Conservation (phyloP, 2,329 filamentous ascomycete species). For the Fusarium stilboides region DNA sequence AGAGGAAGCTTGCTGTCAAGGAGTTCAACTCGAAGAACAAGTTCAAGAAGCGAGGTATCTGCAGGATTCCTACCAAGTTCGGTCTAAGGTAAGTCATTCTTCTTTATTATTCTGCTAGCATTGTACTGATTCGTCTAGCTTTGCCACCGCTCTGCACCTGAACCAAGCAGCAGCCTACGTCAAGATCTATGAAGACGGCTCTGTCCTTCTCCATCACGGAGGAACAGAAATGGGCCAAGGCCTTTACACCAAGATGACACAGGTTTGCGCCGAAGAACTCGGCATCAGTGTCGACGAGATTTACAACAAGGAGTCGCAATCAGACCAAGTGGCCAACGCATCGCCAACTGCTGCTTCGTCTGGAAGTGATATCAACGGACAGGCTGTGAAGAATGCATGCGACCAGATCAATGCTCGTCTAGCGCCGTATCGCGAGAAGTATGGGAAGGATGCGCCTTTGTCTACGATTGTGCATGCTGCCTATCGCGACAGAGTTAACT, state of each 20-base stretch:
- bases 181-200: conserved; percentile 11
- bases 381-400: conserved; percentile 3
- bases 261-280: background rate
- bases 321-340: conserved; percentile 3
- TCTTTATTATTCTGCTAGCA: accelerated
- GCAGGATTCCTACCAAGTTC: background rate
- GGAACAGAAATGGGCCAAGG: conserved; percentile 17
- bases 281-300: background rate
- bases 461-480: conserved; percentile 13
- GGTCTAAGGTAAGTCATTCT: background rate
- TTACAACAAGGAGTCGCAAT: conserved; percentile 5
- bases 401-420: conserved; percentile 1
- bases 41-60: conserved; percentile 4
- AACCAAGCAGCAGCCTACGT: conserved; percentile 10
- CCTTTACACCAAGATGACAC: background rate
- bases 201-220: conserved; percentile 1
- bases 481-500: conserved; percentile 80
- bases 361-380: background rate
- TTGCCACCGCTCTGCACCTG: background rate
- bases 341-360: conserved; percentile 5
- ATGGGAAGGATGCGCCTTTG: background rate
- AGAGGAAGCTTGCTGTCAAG: background rate
- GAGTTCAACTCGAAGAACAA: background rate
- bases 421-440: background rate
- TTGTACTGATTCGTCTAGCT: accelerated